Evolutionary conservation across 768 basidiomycete genomes (phyloP), one percentile per base, ranked within the genome.

Genomic region (Phlegmacium glaucopus): DNA sequence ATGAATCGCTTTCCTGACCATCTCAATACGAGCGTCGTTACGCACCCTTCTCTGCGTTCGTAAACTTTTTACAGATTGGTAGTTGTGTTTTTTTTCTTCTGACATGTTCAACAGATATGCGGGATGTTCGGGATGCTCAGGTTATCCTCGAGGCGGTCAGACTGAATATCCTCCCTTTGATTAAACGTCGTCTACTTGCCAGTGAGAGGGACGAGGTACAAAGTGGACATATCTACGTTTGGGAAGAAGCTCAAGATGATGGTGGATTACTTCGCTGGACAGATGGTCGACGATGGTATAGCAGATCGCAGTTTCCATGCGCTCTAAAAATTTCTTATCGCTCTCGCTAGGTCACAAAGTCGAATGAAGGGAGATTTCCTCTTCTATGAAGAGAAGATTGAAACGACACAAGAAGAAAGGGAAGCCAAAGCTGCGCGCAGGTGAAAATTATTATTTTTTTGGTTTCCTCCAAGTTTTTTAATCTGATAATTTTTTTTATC

Each of bases 361-460:
- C 71, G 88, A 49, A 90, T 90, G 88, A 73, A 85, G 18, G 87
- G 83, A 16, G 87, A 87, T 61, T 90, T 87, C 59, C 69, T 90
- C 12, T 90, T 88, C 64, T 90, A 90, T 54, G 88, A 89, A 59
- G 87, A 89, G 62, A 89, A 89, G 59, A 82, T 87, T 42, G 87
- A 87, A 55, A 85, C 83, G 0, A 90, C 86, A 1, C 81, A 83
- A 50, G 88, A 87, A 59, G 87, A 88, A 61, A 79, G 82, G 52
- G 85, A 87, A 52, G 79, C 83, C 1, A 90, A 89, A 56, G 87
- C 87, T 43, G 85, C 83, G n/a, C 71, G 87, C 53, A 75, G 87
- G 86, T 86, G 53, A 34, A 71, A 15, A 12, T 34, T n/a, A 1
- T 37, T n/a, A n/a, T n/a, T n/a, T n/a, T 36, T 2, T 35, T 50